These are phyloP conservation scores for Talaromyces sp. DNA, from an alignment of 2,329 filamentous ascomycete genomes.

Conservation along the genomic window DNA sequence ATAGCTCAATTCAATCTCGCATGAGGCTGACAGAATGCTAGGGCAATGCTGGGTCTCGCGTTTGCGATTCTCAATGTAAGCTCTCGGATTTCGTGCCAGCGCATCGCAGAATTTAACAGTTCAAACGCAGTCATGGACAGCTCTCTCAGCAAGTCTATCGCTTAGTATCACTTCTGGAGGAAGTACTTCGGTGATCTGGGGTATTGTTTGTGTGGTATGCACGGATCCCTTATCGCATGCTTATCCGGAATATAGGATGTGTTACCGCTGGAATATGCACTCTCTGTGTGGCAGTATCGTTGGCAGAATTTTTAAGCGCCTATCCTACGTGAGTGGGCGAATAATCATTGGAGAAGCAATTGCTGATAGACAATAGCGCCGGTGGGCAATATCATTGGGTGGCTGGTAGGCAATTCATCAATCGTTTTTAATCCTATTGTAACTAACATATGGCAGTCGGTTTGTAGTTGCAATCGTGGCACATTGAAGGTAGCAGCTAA, in stretches of 20 bases:
- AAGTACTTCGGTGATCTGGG: background rate
- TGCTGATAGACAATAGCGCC: background rate
- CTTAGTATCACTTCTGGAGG: background rate
- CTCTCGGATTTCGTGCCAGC: background rate
- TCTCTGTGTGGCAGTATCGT: background rate
- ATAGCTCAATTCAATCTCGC: background rate
- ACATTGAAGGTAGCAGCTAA: background rate
- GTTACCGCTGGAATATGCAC: background rate
- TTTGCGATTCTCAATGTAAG: background rate
- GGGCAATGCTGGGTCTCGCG: background rate
- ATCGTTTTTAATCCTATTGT: background rate
- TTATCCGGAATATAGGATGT: background rate
- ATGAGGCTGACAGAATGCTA: background rate
- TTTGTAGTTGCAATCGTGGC: background rate
- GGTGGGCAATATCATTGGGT: background rate
- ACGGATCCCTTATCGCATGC: background rate
- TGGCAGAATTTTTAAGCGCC: background rate
- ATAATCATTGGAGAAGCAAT: background rate
- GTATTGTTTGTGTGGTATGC: background rate
- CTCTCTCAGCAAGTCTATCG: background rate
- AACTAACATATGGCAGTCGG: background rate
- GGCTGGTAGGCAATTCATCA: background rate
- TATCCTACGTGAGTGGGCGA: background rate
- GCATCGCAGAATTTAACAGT: background rate
- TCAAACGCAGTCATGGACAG: background rate